A percentile compares a stretch with the other conserved stretches of the same genome.
Conservation (phyloP, 306 rosid species). For the Luffa aegyptiaca region DNA sequence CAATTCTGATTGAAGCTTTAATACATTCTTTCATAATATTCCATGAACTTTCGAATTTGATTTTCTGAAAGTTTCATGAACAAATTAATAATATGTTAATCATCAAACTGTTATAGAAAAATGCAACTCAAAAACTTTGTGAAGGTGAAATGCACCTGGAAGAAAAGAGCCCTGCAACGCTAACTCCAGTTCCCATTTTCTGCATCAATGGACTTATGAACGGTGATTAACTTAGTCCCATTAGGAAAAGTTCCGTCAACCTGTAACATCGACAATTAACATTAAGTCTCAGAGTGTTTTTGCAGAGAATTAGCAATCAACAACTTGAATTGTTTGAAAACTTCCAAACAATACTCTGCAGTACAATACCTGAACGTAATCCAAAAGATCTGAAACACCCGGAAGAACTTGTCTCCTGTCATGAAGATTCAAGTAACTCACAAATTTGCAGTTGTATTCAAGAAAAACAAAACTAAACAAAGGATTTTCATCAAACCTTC, state of each 20-base stretch:
- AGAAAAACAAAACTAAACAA: no score
- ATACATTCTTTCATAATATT: no score
- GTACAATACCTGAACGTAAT: slow-evolving; percentile 61
- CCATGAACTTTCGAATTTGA: no score
- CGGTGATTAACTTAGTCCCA: slow-evolving; percentile 79
- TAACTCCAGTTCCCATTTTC: slow-evolving; percentile 72
- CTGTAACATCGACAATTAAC: slow-evolving; percentile 29
- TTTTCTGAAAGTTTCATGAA: no score
- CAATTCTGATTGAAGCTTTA: no score
- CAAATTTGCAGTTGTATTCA: no score
- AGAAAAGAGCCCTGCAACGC: slow-evolving; percentile 85
- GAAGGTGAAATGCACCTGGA: slow-evolving; percentile 46
- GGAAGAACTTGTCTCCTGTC: slow-evolving; percentile 94
- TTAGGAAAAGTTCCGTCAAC: slow-evolving; percentile 88
- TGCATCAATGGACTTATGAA: slow-evolving; percentile 55
- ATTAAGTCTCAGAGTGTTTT: background rate
- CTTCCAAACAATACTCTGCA: background rate
- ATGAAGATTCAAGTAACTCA: no score
- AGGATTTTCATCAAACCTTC: slow-evolving; percentile 48
- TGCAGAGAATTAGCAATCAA: background rate
- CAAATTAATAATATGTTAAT: no score
- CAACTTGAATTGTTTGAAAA: background rate
- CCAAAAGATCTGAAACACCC: slow-evolving; percentile 62
- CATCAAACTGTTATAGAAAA: no score
- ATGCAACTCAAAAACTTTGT: background rate